Evolutionary conservation across 2,329 filamentous ascomycete genomes (phyloP).

Genomic region (Myriosclerotinia duriaeana): DNA sequence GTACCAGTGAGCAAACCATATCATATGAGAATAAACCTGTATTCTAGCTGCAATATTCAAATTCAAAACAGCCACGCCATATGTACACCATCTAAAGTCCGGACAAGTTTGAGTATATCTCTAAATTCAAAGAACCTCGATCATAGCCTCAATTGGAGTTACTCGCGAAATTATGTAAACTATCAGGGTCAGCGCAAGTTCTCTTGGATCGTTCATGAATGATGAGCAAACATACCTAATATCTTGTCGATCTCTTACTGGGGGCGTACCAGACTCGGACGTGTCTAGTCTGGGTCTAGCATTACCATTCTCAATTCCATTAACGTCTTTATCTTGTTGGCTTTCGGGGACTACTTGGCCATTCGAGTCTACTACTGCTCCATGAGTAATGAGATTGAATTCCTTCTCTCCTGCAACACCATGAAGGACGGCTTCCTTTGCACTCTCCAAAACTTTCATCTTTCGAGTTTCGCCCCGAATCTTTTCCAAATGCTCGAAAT

Average conservation of each 20-base stretch:
- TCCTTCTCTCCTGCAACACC: conserved; percentile 61
- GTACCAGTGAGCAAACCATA: background rate
- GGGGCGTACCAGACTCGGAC: conserved; percentile 34
- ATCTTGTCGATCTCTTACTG: conserved; percentile 41
- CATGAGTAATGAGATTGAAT: conserved; percentile 61
- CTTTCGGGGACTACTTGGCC: conserved; percentile 55
- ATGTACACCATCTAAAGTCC: background rate
- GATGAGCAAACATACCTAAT: conserved; percentile 37
- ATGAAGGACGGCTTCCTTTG: conserved; percentile 62
- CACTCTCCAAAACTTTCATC: conserved; percentile 63
- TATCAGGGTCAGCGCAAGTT: conserved; percentile 7
- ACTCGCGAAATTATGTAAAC: conserved; percentile 29
- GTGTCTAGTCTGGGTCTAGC: conserved; percentile 36
- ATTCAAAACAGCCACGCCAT: background rate
- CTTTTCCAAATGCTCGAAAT: conserved; percentile 77
- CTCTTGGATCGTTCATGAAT: background rate
- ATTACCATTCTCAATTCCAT: conserved; percentile 32
- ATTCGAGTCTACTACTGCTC: conserved; percentile 55
- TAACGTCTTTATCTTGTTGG: conserved; percentile 25
- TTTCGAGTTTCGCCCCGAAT: conserved; percentile 70
- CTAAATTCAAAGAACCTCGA: conserved; percentile 19
- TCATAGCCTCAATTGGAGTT: conserved; percentile 37
- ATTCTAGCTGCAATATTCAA: background rate
- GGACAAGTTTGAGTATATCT: background rate
- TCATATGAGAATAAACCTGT: background rate